Evolutionary conservation across 2,329 filamentous ascomycete genomes (phyloP), one percentile per base, ranked within the genome.

Genomic region (Fusarium siculi): DNA sequence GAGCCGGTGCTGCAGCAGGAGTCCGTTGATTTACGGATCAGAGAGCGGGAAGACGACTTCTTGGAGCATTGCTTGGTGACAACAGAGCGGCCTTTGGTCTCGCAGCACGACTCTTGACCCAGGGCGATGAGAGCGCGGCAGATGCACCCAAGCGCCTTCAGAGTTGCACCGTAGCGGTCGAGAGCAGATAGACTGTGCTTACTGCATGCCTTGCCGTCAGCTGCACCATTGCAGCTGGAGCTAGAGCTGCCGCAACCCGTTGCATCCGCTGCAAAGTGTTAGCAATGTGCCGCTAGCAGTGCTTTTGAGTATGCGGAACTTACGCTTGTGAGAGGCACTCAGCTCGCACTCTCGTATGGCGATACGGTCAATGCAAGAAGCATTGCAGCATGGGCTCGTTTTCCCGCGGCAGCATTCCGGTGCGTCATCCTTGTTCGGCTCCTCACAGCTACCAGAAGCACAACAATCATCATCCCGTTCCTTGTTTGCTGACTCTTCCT

Each of bases 81-180:
- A 10, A 77, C 76, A 3, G 79, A 74, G 39, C 77, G 74, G 19
- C 78, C 69, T 19, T 66, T 76, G 28, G 76, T 74, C 28, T 77
- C 73, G 61, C 87, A 89, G 79, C 87, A 89, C 0, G 86, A 82
- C 69, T 89, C 86, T 62, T 87, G 81, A 0, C 87, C 87, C 23
- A 88, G 80, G 14, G 86, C 84, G 34, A 89, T 67, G 21, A 89
- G 82, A 25, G 85, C 83, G 23, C 87, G 84, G 65, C 87, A 89
- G 68, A 89, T 86, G 75, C 87, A 89, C 7, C 87, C 87, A 2
- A 89, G 77, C 9, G 86, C 84, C 49, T 84, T 77, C 4, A 89
- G 82, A 19, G 74, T 85, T 6, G 81, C 80, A 2, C 79, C 81
- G 59, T 88, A 88, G 21, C 76, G 80, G 30, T 82, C 77, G 34